A percentile compares a stretch with the other conserved stretches of the same genome.
Conservation (phyloP, 768 basidiomycete species). For the Leccinum olivaceopallidum region DNA sequence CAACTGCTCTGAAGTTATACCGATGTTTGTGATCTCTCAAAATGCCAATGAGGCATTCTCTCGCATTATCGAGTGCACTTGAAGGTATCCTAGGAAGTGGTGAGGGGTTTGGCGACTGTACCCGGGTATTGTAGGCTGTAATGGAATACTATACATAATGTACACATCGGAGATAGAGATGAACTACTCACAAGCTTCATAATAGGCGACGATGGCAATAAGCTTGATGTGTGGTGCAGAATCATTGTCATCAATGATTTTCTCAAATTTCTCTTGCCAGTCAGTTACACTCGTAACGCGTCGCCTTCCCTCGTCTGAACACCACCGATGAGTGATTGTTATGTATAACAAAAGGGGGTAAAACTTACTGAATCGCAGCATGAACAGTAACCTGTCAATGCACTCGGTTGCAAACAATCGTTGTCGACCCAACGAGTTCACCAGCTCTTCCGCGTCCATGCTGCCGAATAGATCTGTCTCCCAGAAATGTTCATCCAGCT, state of each 20-base stretch:
- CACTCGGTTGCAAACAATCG: background rate
- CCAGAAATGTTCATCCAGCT: constrained; percentile 4
- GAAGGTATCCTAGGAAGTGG: background rate
- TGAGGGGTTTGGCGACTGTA: background rate
- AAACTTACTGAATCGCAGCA: background rate
- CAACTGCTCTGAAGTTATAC: constrained; percentile 21
- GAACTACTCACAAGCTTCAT: constrained; percentile 17
- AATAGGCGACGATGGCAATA: constrained; percentile 12
- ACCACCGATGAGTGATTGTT: background rate
- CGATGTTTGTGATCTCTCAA: constrained; percentile 14
- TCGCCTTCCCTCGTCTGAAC: background rate
- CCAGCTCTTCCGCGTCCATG: background rate
- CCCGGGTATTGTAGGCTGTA: constrained; percentile 11
- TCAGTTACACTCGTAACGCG: background rate
- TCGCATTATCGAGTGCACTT: constrained; percentile 14
- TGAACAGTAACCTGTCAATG: background rate
- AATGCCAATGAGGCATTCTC: constrained; percentile 11
- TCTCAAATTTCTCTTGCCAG: background rate
- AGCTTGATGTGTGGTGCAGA: background rate
- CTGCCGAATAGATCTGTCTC: background rate
- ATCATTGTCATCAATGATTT: background rate
- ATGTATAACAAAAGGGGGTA: background rate
- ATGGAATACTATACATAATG: background rate
- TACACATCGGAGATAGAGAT: too few species aligned
- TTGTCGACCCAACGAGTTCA: background rate